Percentiles rank a stretch among this genome's conserved stretches.
These are phyloP conservation scores for Podila minutissima DNA, from an alignment of 192 early-diverging fungal genomes.

Conservation along the genomic window DNA sequence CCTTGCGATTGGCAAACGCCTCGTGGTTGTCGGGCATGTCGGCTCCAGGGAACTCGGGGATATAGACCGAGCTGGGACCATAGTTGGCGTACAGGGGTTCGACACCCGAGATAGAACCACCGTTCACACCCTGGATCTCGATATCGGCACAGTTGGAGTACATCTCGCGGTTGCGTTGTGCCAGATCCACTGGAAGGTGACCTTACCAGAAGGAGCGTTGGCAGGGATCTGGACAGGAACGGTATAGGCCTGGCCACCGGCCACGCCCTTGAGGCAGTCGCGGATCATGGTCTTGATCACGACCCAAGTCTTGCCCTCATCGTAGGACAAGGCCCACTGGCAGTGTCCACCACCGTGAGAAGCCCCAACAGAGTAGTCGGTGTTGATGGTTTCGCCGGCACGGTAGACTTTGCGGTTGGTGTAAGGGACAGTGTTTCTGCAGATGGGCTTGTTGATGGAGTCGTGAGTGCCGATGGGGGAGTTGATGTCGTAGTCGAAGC, in stretches of 20 bases:
- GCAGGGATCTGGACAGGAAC: conserved; percentile 71
- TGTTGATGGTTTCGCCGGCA: conserved; percentile 62
- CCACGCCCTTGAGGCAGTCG: conserved; percentile 56
- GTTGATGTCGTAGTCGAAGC: conserved; percentile 57
- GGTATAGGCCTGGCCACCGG: too few species aligned
- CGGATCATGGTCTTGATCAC: conserved; percentile 67
- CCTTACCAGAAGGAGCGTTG: conserved; percentile 63
- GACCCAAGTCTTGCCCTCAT: conserved; percentile 71
- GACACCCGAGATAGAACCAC: conserved; percentile 53
- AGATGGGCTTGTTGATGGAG: conserved; percentile 44
- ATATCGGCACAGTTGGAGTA: conserved; percentile 79
- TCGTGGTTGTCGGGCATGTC: conserved; percentile 20
- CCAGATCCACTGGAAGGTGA: conserved; percentile 72
- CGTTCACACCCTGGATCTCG: conserved; percentile 55
- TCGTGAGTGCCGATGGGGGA: conserved; percentile 50
- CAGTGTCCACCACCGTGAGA: conserved; percentile 75
- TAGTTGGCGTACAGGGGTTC: conserved; percentile 54
- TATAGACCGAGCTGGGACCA: conserved; percentile 27
- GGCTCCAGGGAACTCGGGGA: conserved; percentile 56
- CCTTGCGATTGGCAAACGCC: conserved; percentile 23
- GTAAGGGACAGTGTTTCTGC: conserved; percentile 62
- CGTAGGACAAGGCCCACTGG: conserved; percentile 72
- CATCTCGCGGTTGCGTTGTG: conserved; percentile 71
- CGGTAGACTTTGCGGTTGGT: conserved; percentile 46
- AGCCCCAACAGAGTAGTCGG: conserved; percentile 62